These are phyloP conservation scores for Terana coerulea DNA, from an alignment of 768 basidiomycete genomes.

Conservation along the genomic window DNA sequence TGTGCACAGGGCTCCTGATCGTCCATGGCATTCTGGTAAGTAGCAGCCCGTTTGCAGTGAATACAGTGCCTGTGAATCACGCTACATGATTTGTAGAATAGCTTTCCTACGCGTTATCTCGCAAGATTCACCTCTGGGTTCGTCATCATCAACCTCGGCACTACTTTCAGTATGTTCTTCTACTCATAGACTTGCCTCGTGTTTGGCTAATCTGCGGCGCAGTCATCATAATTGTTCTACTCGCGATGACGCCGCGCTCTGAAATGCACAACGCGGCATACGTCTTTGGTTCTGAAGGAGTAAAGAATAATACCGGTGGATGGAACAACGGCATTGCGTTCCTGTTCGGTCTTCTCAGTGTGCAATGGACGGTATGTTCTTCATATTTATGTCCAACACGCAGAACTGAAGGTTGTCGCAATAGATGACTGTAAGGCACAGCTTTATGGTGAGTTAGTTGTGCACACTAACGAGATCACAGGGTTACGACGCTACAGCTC, in stretches of 20 bases:
- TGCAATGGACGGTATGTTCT: constrained; percentile 78
- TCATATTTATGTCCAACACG: not conserved
- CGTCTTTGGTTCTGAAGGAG: constrained; percentile 72
- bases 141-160: constrained; percentile 84
- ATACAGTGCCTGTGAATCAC: not conserved
- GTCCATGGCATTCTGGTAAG: constrained; percentile 69
- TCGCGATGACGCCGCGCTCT: constrained; percentile 63
- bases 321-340: constrained; percentile 78
- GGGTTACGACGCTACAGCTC: constrained; percentile 80
- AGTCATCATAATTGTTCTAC: constrained; percentile 85
- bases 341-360: constrained; percentile 78
- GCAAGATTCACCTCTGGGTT: constrained; percentile 71
- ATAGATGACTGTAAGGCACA: constrained; percentile 54
- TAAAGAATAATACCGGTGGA: constrained; percentile 75
- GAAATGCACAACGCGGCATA: constrained; percentile 80
- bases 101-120: constrained; percentile 67
- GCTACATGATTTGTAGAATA: constrained; percentile 58
- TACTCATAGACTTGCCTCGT: not conserved
- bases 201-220: no score
- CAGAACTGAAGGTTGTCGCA: constrained; percentile 39
- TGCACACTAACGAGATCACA: constrained; percentile 27
- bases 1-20: constrained; percentile 71
- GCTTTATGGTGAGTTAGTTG: not conserved
- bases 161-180: constrained; percentile 44
- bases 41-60: constrained; percentile 1